A percentile compares a stretch with the other conserved stretches of the same genome.
These are phyloP conservation scores for Ustilago xerochloae DNA, from an alignment of 1,284 basidiomycete genomes.

Conservation along the genomic window DNA sequence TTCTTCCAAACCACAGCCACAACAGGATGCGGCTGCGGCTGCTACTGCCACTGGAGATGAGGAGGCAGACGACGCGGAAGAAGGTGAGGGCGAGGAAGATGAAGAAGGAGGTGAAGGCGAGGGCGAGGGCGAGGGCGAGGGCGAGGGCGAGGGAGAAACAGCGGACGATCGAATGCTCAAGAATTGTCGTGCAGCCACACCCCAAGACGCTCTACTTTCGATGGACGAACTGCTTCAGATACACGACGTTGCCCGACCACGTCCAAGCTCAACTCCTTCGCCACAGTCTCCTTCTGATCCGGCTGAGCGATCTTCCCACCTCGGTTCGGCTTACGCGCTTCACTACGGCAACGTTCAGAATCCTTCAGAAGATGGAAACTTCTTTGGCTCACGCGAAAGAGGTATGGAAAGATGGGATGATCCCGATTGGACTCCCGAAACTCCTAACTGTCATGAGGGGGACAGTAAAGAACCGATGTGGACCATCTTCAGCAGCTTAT, in stretches of 20 bases:
- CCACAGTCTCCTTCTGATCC: background rate
- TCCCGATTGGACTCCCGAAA: conserved; percentile 33
- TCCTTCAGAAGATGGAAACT: conserved; percentile 48
- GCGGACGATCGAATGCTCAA: conserved; percentile 76
- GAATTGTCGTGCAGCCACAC: conserved; percentile 76
- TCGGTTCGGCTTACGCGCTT: conserved; percentile 68
- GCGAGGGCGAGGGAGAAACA: conserved; percentile 28
- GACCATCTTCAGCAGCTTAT: conserved; percentile 64
- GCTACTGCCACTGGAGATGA: conserved; percentile 36
- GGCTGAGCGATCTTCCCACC: background rate
- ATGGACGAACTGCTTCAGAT: conserved; percentile 75
- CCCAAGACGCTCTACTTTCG: conserved; percentile 79
- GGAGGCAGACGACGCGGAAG: background rate
- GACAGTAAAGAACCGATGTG: conserved; percentile 64
- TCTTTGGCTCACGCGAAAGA: conserved; percentile 46
- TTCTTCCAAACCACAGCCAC: background rate
- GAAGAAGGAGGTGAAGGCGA: conserved; percentile 68
- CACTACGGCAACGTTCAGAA: conserved; percentile 69
- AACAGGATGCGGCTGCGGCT: conserved; percentile 3
- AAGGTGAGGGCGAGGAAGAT: conserved; percentile 6
- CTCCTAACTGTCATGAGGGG: conserved; percentile 52
- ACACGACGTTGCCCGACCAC: conserved; percentile 69
- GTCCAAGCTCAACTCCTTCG: conserved; percentile 3
- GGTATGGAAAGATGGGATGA: conserved; percentile 61
- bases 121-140: conserved; percentile 20